These are phyloP conservation scores for Ascochyta lentis DNA, from an alignment of 2,329 filamentous ascomycete genomes.

Conservation along the genomic window DNA sequence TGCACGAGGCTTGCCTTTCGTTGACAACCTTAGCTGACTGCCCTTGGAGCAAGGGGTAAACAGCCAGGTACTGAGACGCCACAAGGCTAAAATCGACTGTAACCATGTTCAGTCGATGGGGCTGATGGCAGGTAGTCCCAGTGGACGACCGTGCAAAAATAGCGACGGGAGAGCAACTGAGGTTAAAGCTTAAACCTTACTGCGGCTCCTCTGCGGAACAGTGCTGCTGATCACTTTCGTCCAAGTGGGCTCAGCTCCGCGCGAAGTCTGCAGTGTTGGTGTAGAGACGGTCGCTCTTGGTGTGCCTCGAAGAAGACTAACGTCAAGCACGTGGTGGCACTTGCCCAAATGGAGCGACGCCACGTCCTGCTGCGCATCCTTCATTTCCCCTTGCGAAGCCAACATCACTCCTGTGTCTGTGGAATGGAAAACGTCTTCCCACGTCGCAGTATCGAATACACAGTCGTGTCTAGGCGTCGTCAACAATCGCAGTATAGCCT, in stretches of 20 bases:
- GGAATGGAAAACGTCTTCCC: neutral
- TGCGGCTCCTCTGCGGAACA: constrained; percentile 12
- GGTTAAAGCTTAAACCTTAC: constrained; percentile 22
- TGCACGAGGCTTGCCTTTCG: constrained; percentile 22
- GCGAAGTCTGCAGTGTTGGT: constrained; percentile 3
- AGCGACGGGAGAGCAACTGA: constrained; percentile 28
- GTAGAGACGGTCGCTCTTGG: constrained; percentile 1
- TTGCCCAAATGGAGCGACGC: constrained; percentile 1
- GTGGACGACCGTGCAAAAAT: constrained; percentile 18
- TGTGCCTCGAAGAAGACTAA: neutral
- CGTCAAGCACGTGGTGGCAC: neutral
- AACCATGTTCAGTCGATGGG: constrained; percentile 1
- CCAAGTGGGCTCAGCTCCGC: constrained; percentile 11
- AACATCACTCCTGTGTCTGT: neutral
- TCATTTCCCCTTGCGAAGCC: constrained; percentile 11
- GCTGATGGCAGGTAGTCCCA: constrained; percentile 1
- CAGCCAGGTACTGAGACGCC: constrained; percentile 1
- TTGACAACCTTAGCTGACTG: constrained; percentile 10
- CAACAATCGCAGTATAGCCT: neutral
- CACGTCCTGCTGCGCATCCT: constrained; percentile 3
- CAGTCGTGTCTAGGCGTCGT: neutral
- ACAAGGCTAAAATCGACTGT: constrained; percentile 1
- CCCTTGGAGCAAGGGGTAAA: constrained; percentile 19
- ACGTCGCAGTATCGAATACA: neutral
- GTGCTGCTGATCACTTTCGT: constrained; percentile 6